A percentile compares a stretch with the other conserved stretches of the same genome.
These are phyloP conservation scores for Calonectria hawksworthii DNA, from an alignment of 2,329 filamentous ascomycete genomes.

Conservation along the genomic window DNA sequence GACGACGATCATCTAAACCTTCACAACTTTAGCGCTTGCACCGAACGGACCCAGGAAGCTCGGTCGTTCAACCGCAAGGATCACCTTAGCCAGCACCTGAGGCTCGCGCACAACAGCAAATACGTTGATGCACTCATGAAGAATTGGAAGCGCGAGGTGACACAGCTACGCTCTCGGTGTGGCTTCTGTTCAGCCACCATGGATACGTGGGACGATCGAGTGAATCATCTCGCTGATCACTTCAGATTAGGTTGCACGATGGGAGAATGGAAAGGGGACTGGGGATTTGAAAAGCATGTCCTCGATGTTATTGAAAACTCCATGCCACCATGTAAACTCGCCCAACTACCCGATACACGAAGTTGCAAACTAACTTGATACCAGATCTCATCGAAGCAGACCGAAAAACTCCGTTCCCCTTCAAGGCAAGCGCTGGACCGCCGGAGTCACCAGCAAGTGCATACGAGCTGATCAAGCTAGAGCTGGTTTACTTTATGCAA, in stretches of 20 bases:
- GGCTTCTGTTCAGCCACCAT: constrained; percentile 54
- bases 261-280: constrained; percentile 57
- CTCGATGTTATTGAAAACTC: constrained; percentile 54
- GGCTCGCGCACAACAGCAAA: constrained; percentile 57
- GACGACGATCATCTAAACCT: constrained; percentile 48
- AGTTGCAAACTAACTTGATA: not conserved
- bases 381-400: constrained; percentile 24
- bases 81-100: constrained; percentile 57
- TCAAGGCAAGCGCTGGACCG: constrained; percentile 36
- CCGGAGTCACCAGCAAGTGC: constrained; percentile 39
- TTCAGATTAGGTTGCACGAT: constrained; percentile 55
- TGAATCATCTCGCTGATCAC: constrained; percentile 55
- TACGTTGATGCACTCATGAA: constrained; percentile 35
- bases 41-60: constrained; percentile 60
- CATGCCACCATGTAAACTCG: constrained; percentile 52
- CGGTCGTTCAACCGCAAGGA: constrained; percentile 59
- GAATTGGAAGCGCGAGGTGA: constrained; percentile 53
- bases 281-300: constrained; percentile 55
- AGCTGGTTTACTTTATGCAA: constrained; percentile 48
- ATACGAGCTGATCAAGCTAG: constrained; percentile 54
- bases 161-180: constrained; percentile 53
- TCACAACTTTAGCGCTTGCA: constrained; percentile 59
- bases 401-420: constrained; percentile 36
- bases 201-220: constrained; percentile 52
- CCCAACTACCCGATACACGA: not conserved